Percentiles rank a stretch among this genome's conserved stretches.
phyloP scores from a whole-genome alignment of 441 rosid species.

The Adansonia madagascariensis region DNA sequence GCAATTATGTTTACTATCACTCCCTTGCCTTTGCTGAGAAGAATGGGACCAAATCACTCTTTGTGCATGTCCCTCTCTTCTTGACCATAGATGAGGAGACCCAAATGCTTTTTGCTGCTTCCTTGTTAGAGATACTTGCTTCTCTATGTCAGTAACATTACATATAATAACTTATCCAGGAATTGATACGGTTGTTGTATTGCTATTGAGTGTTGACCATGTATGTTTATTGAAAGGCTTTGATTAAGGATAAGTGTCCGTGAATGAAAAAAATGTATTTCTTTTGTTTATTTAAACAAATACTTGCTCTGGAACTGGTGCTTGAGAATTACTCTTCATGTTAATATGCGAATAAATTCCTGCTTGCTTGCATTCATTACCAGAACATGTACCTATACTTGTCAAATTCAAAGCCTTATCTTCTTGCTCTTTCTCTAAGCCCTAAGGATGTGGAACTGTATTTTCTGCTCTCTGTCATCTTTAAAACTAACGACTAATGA shows the following conservation, averaged over 20 bases:
- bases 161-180: conserved; percentile 31
- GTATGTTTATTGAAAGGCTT: conserved; percentile 34
- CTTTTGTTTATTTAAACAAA: background rate
- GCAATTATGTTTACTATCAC: conserved; percentile 94
- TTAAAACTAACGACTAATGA: background rate
- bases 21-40: conserved; percentile 85
- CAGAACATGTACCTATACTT: background rate
- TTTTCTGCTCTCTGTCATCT: background rate
- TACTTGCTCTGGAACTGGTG: background rate
- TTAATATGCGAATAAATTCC: conserved; percentile 43
- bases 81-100: conserved; percentile 79
- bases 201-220: conserved; percentile 26
- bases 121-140: conserved; percentile 89
- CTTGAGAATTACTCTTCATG: conserved; percentile 26
- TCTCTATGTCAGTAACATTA: conserved; percentile 54
- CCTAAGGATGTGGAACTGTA: background rate
- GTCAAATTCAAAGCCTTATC: background rate
- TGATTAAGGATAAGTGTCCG: conserved; percentile 38
- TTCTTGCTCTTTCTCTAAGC: background rate
- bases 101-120: conserved; percentile 81
- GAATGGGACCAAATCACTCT: conserved; percentile 74
- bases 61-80: conserved; percentile 95
- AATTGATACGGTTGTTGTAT: conserved; percentile 30
- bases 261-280: conserved; percentile 38
- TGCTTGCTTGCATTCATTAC: conserved; percentile 27